phyloP scores from a whole-genome alignment of 1,284 basidiomycete species.

The Moesziomyces globuligerus region DNA sequence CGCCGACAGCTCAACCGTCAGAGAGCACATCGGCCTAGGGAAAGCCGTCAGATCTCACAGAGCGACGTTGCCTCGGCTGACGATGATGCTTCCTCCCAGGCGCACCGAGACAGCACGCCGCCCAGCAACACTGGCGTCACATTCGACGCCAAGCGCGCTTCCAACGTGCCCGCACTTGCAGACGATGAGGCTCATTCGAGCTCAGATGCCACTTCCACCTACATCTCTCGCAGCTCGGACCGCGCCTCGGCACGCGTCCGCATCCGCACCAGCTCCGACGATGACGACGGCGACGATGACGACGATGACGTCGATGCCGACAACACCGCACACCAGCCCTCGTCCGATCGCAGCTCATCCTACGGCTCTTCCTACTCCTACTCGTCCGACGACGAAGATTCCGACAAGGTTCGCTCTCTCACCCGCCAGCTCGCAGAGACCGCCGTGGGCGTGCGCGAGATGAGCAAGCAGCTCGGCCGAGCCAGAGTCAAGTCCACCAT shows the following conservation, averaged over 20 bases:
- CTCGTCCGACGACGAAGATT: constrained; percentile 74
- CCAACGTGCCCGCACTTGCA: background rate
- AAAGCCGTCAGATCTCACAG: constrained; percentile 10
- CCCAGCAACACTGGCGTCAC: background rate
- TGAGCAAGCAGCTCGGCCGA: constrained; percentile 97
- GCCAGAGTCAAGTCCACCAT: constrained; percentile 90
- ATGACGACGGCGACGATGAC: constrained; percentile 39
- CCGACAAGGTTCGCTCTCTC: constrained; percentile 73
- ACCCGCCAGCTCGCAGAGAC: constrained; percentile 95
- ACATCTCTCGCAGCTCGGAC: constrained; percentile 3
- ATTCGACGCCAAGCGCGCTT: too few species aligned
- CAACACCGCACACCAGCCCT: constrained; percentile 26
- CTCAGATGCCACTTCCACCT: constrained; percentile 20
- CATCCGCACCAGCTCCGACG: constrained; percentile 36
- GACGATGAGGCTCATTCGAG: constrained; percentile 17
- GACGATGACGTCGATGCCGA: constrained; percentile 30
- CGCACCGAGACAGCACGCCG: constrained; percentile 1
- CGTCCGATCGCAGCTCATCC: constrained; percentile 25
- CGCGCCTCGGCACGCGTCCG: constrained; percentile 26
- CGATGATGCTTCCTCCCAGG: constrained; percentile 13
- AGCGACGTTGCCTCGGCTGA: constrained; percentile 33
- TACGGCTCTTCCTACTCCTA: constrained; percentile 41
- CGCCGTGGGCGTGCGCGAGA: constrained; percentile 94
- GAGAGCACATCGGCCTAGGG: constrained; percentile 12
- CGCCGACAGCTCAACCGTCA: constrained; percentile 33